phyloP scores from a whole-genome alignment of 306 rosid species.

The Cyamopsis tetragonoloba region DNA sequence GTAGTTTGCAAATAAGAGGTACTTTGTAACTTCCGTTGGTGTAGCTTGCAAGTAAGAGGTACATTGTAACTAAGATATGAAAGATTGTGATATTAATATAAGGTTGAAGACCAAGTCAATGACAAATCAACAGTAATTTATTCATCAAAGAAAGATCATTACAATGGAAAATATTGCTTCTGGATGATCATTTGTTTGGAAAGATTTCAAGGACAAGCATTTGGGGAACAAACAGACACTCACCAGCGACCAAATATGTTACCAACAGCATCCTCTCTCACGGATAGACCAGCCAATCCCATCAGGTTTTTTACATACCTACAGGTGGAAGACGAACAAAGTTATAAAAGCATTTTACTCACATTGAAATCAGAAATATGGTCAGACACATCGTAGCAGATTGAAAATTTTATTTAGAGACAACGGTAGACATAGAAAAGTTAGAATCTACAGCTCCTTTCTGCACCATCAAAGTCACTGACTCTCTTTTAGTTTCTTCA shows the following conservation, averaged over 20 bases:
- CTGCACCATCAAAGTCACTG: not conserved
- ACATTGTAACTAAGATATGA: not conserved
- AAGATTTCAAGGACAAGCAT: not conserved
- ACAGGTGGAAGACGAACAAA: slow-evolving; percentile 29
- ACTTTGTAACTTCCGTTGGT: not conserved
- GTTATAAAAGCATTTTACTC: slow-evolving; percentile 5
- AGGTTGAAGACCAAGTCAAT: not conserved
- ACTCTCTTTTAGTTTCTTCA: not conserved
- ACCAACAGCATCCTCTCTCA: slow-evolving; percentile 94
- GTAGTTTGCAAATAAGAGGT: not conserved
- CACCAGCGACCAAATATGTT: slow-evolving; percentile 92
- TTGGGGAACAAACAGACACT: slow-evolving; percentile 31
- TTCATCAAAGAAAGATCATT: not conserved
- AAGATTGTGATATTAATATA: slow-evolving; percentile 7
- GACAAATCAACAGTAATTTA: not conserved
- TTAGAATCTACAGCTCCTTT: slow-evolving; percentile 6
- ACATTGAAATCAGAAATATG: slow-evolving; percentile 7
- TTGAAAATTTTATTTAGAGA: not conserved
- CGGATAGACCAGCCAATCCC: slow-evolving; percentile 79
- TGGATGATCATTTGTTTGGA: not conserved
- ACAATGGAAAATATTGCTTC: not conserved
- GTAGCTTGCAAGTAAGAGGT: not conserved
- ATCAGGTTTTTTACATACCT: slow-evolving; percentile 80
- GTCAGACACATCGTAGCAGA: not conserved
- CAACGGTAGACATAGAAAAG: not conserved